These are phyloP conservation scores for Dothideomycetes sp. DNA, from an alignment of 2,329 filamentous ascomycete genomes.

Conservation along the genomic window DNA sequence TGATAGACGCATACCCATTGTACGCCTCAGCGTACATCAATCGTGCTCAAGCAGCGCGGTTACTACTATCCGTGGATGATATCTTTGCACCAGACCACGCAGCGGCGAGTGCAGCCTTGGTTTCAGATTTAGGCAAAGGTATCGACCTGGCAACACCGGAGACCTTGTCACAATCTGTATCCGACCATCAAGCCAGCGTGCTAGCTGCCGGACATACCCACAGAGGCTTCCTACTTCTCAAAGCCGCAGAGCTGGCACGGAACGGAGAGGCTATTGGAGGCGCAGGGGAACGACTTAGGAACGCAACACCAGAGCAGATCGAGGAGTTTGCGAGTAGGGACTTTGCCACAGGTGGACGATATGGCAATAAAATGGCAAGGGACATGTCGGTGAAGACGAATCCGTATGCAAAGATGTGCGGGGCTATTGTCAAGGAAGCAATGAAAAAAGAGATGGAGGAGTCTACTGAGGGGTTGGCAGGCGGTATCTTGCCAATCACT, in stretches of 20 bases:
- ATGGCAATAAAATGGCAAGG: slow-evolving; percentile 45
- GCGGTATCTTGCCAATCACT: too few relatives aligned
- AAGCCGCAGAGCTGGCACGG: slow-evolving; percentile 22
- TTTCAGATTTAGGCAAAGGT: slow-evolving; percentile 31
- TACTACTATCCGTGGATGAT: slow-evolving; percentile 22
- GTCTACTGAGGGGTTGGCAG: slow-evolving; percentile 7
- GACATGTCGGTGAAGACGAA: slow-evolving; percentile 50
- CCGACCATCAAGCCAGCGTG: slow-evolving; percentile 52
- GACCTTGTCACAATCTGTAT: slow-evolving; percentile 42
- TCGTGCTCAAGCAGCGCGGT: slow-evolving; percentile 52
- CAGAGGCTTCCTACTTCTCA: slow-evolving; percentile 38
- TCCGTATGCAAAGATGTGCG: slow-evolving; percentile 53
- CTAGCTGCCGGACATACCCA: slow-evolving; percentile 63
- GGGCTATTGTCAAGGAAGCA: slow-evolving; percentile 49
- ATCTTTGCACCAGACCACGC: slow-evolving; percentile 7
- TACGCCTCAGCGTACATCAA: slow-evolving; percentile 70
- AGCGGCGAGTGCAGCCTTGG: slow-evolving; percentile 12
- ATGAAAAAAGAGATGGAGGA: slow-evolving; percentile 42
- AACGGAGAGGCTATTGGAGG: slow-evolving; percentile 5
- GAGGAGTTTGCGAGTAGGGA: slow-evolving; percentile 46
- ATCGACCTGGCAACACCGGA: slow-evolving; percentile 49
- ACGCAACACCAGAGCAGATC: slow-evolving; percentile 18
- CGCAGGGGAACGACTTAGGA: slow-evolving; percentile 2
- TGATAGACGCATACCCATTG: slow-evolving; percentile 47
- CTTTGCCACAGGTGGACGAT: slow-evolving; percentile 43